Base-by-base conservation (phyloP, 1,139 yeast genomes). In the Pichia sp. region DNA sequence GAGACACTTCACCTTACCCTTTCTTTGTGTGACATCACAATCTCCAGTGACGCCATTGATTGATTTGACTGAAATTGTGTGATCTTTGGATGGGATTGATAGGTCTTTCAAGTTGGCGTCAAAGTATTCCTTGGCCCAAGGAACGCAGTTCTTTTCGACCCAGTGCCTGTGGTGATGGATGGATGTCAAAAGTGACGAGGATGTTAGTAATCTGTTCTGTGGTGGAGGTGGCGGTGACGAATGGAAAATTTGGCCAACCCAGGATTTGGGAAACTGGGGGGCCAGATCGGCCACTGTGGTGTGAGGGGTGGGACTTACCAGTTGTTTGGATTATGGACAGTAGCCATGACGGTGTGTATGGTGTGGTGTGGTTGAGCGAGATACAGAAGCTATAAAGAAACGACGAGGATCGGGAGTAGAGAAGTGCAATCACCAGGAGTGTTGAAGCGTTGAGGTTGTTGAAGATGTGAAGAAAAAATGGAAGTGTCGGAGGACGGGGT, bases 1-100 rank as follows among this genome's bases (percentile, higher is more conserved):
- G 47, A 85, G 82, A 59, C 93, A 85, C 59, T 81, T 77, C 15
- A 83, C 88, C 65, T 81, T 83, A 11, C 91, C 93, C 67, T 85
- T 85, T 69, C 93, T 77, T 65, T 85, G 93, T 24, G 88, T 81
- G 14, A 85, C 91, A 57, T 84, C 87, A 59, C 93, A 84, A 63
- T 85, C 93, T 19, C 94, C 94, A 14, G 75, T 63, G 15, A 84
- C 71, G 3, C 78, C 67, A 34, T 70, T 71, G 11, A 81, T 63
- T 0, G 67, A 59, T 6, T 69, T 64, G 37, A 82, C 66, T 10
- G 61, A 57, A 45, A 76, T 61, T 27, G 58, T 63, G 51, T 67
- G 65, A 4, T 61, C 66, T 11, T 70, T 76, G 6, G 47, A 44
- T 2, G 49, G 33, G 14, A 53, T 50, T 1, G 48, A 19, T 32